Evolutionary conservation across 139 green algal species (phyloP), one percentile per base, ranked within the genome.

Genomic region (Marvania coccoides): DNA sequence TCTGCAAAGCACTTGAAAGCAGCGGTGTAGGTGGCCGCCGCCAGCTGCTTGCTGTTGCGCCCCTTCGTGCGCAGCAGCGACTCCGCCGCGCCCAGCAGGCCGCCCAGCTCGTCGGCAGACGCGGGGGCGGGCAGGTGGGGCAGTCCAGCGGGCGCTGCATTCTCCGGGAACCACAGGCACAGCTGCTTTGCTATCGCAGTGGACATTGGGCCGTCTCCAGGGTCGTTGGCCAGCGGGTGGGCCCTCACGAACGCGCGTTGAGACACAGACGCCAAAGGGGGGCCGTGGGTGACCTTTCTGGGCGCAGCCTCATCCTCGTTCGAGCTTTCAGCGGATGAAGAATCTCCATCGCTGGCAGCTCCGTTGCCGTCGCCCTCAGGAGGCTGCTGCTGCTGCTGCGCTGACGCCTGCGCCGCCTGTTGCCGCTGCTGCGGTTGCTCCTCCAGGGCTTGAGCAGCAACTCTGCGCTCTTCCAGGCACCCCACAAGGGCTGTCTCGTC

Each of bases 401-500:
- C 24, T 37, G 58, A 36, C 19, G 46, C 39, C 4, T 46, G 30
- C 19, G 38, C 35, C 19, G 47, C 40, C 8, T 30, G 46, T 3
- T 46, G 65, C 14, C 28, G 54, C 57, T 64, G 40, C 8, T 31
- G 59, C 55, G 28, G 62, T 13, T 40, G 60, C 48, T 29, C 10
- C 28, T 66, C 34, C 53, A 56, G 55, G 19, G 38, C 29, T 15
- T 24, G 40, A 19, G 58, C 47, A 8, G 69, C 56, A 15, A 75
- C 46, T 26, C 71, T 72, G 61, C 83, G 79, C 60, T 75, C 56
- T 14, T 70, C 51, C 29, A 76, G 58, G 7, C 79, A 67, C 67
- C 84, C 79, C 37, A 86, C 55, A 34, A 86, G 74, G 30, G 74
- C 58, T 8, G 70, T 70, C 24, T 80, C 47, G 37, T 67, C 40